Conservation (phyloP, 1,139 yeast genomes). For the Nakaseomyces delphensis region DNA sequence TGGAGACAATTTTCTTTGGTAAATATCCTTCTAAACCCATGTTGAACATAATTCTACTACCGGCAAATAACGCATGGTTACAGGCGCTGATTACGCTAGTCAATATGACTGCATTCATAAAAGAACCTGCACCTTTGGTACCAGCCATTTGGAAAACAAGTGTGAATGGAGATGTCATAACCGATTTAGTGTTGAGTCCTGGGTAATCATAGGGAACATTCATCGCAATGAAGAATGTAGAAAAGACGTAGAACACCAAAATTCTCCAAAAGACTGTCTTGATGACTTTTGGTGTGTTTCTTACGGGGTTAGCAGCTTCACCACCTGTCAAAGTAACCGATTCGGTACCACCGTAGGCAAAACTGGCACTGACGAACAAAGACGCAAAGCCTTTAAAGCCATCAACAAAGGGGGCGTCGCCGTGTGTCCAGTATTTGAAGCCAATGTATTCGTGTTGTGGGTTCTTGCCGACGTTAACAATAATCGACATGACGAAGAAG, state of each 20-base stretch:
- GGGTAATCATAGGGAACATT: slow-evolving; percentile 41
- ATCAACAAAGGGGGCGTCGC: slow-evolving; percentile 40
- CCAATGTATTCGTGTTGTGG: slow-evolving; percentile 39
- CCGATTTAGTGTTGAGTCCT: slow-evolving; percentile 34
- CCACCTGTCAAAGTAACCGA: slow-evolving; percentile 59
- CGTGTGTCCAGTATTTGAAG: slow-evolving; percentile 42
- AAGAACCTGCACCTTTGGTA: slow-evolving; percentile 37
- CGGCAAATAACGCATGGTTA: slow-evolving; percentile 45
- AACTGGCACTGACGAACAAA: slow-evolving; percentile 49
- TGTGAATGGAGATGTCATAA: slow-evolving; percentile 57
- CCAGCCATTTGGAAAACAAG: slow-evolving; percentile 50
- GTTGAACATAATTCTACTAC: slow-evolving; percentile 41
- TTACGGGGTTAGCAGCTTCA: slow-evolving; percentile 51
- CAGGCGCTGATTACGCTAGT: slow-evolving; percentile 46
- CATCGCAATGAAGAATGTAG: slow-evolving; percentile 41
- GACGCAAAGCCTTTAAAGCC: slow-evolving; percentile 36
- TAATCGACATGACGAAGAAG: slow-evolving; percentile 42
- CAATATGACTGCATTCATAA: slow-evolving; percentile 44
- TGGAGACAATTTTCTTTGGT: slow-evolving; percentile 38
- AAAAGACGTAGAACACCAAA: slow-evolving; percentile 38
- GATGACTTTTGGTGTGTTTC: slow-evolving; percentile 50
- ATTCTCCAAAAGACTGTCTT: slow-evolving; percentile 51
- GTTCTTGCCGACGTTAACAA: slow-evolving; percentile 42
- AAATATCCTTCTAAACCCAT: slow-evolving; percentile 44
- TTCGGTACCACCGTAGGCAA: slow-evolving; percentile 64